Percentiles rank a stretch among this genome's conserved stretches.
These are phyloP conservation scores for Hypomontagnella monticulosa DNA, from an alignment of 495 filamentous ascomycete genomes.

Conservation along the genomic window DNA sequence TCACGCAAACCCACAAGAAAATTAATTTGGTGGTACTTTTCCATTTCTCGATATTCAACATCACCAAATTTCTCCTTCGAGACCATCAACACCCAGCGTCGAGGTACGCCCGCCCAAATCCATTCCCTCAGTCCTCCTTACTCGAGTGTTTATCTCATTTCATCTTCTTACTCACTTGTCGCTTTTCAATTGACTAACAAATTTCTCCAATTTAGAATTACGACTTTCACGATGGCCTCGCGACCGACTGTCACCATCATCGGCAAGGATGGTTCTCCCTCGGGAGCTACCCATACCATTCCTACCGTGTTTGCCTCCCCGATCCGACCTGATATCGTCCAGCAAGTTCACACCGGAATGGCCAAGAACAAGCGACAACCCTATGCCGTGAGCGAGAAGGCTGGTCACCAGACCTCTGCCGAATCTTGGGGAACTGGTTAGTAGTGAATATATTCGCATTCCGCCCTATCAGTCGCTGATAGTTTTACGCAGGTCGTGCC, in stretches of 20 bases:
- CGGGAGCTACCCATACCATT: conserved; percentile 85
- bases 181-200: conserved; percentile 25
- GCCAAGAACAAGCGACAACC: conserved; percentile 99
- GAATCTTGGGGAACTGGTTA: conserved; percentile 99
- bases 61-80: conserved; percentile 38
- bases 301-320: conserved; percentile 94
- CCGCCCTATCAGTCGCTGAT: conserved; percentile 41
- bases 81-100: conserved; percentile 43
- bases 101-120: conserved; percentile 40
- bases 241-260: conserved; percentile 95
- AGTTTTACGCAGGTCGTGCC: conserved; percentile 77
- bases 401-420: conserved; percentile 98
- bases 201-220: conserved; percentile 24
- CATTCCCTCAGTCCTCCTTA: not conserved
- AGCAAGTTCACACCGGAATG: conserved; percentile 98
- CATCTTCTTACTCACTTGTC: not conserved
- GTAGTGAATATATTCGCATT: conserved; percentile 52
- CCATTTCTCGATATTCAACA: conserved; percentile 39
- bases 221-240: conserved; percentile 78
- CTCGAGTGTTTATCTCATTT: conserved; percentile 1
- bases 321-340: conserved; percentile 98
- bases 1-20: conserved; percentile 48
- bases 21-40: conserved; percentile 40
- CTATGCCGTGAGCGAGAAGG: conserved; percentile 99
- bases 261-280: conserved; percentile 88